Conservation (phyloP, 805 yeast species). For the Starmerella kuoi region DNA sequence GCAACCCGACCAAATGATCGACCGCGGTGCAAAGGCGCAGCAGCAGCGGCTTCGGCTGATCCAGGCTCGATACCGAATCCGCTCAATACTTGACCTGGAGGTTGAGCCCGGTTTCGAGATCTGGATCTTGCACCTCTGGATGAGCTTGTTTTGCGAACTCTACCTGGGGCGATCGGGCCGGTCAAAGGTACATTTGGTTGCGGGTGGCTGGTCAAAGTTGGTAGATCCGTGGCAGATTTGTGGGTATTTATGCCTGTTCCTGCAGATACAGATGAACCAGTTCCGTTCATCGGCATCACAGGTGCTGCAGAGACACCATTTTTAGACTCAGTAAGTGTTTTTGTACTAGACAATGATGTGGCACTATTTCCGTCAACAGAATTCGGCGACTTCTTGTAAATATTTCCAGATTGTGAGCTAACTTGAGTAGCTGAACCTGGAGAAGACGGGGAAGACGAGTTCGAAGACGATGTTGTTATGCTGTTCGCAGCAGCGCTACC, state of each 20-base stretch:
- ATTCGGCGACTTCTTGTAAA: no score
- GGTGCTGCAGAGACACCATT: background rate
- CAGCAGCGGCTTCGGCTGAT: background rate
- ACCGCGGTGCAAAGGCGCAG: constrained; percentile 8
- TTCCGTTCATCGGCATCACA: background rate
- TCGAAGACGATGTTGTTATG: constrained; percentile 1
- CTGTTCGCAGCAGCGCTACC: background rate
- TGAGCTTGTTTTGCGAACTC: constrained; percentile 15
- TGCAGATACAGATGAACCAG: background rate
- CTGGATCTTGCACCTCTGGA: constrained; percentile 18
- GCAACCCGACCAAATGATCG: constrained; percentile 10
- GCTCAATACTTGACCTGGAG: constrained; percentile 10
- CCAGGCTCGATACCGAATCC: constrained; percentile 2
- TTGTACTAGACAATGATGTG: background rate
- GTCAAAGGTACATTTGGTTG: constrained; percentile 7
- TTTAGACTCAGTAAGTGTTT: no score
- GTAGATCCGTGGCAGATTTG: background rate
- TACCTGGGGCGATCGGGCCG: constrained; percentile 14
- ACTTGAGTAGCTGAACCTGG: background rate
- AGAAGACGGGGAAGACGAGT: constrained; percentile 8
- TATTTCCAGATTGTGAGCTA: background rate
- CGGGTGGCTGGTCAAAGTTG: background rate
- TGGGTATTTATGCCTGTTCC: background rate
- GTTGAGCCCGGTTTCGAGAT: constrained; percentile 12
- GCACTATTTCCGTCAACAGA: background rate